Conservation (phyloP, 2,329 filamentous ascomycete genomes). For the Colletotrichum magnum region DNA sequence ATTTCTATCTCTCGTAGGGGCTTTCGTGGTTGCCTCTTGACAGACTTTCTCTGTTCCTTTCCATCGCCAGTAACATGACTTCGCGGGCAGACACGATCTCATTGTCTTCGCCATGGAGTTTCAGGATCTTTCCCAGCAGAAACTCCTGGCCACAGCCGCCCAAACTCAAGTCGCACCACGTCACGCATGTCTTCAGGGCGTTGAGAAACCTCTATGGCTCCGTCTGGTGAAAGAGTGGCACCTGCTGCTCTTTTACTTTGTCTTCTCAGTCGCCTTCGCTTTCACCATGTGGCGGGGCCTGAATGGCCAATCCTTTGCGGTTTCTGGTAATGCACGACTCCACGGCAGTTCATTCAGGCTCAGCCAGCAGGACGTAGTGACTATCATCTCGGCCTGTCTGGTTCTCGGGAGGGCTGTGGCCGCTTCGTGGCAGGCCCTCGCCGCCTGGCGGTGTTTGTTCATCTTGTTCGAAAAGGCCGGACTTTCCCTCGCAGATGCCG, state of each 20-base stretch:
- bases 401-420: background rate
- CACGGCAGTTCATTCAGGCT: background rate
- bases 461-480: background rate
- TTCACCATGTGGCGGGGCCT: background rate
- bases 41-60: no score
- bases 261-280: background rate
- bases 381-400: background rate
- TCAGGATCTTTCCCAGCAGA: no score
- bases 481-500: rapidly evolving
- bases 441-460: background rate
- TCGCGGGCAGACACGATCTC: no score
- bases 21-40: no score
- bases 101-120: no score
- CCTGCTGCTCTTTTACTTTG: background rate
- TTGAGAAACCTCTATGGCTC: no score
- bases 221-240: background rate
- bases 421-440: background rate
- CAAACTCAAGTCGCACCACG: no score
- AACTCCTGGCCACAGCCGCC: no score
- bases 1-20: no score
- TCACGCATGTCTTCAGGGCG: no score
- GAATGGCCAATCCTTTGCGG: background rate
- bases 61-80: no score
- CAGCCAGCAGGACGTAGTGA: background rate
- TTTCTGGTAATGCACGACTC: background rate